Evolutionary conservation across 257 asterid genomes (phyloP).

Genomic region (Jaltomata sinuosa): DNA sequence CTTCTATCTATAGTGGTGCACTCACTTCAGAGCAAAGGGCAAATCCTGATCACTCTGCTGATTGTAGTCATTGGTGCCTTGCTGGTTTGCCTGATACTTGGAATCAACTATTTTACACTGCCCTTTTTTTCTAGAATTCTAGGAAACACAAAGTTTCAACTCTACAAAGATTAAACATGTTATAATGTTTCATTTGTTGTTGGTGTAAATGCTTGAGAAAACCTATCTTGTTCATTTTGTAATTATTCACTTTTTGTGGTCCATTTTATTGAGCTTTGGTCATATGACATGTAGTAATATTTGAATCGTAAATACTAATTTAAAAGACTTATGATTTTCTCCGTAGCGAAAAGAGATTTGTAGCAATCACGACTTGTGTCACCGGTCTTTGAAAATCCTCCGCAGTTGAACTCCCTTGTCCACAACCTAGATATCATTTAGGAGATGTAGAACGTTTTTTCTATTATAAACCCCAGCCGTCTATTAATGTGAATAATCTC

Average conservation of each 20-base stretch:
- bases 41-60: constrained; percentile 82
- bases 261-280: neutral
- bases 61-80: constrained; percentile 98
- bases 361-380: too few relatives aligned
- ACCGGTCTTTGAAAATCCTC: too few relatives aligned
- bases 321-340: too few relatives aligned
- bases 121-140: constrained; percentile 42
- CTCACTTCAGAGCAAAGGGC: constrained; percentile 59
- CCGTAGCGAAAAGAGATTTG: too few relatives aligned
- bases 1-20: constrained; percentile 88
- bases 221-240: neutral
- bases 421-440: too few relatives aligned
- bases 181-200: neutral
- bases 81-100: constrained; percentile 98
- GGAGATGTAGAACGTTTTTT: too few relatives aligned
- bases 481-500: too few relatives aligned
- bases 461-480: too few relatives aligned
- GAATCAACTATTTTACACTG: constrained; percentile 81
- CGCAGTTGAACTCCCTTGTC: too few relatives aligned
- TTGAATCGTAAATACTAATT: too few relatives aligned
- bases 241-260: neutral
- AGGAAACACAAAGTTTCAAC: neutral
- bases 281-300: neutral
- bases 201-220: neutral
- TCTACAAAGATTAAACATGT: neutral